Percentiles rank a stretch among this genome's conserved stretches.
phyloP scores from a whole-genome alignment of 768 basidiomycete species.

The Lactarius psammicola region DNA sequence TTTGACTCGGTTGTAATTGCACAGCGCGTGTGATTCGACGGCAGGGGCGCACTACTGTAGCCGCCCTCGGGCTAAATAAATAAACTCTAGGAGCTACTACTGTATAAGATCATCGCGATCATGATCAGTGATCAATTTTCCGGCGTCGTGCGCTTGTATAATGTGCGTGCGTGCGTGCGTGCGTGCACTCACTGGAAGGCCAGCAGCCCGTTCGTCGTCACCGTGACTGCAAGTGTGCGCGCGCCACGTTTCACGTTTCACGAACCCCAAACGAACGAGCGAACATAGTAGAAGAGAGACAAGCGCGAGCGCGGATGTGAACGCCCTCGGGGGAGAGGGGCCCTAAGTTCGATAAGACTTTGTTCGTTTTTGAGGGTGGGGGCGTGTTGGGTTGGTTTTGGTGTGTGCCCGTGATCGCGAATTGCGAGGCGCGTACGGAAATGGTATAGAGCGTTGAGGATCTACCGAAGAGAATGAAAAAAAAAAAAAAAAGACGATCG shows the following conservation, averaged over 20 bases:
- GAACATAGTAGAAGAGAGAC: neutral
- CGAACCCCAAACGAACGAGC: no score
- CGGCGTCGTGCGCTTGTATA: neutral
- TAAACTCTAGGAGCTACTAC: neutral
- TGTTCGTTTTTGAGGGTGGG: conserved; percentile 12
- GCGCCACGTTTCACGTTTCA: conserved; percentile 21
- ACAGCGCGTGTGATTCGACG: neutral
- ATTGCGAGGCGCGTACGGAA: neutral
- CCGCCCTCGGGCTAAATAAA: neutral
- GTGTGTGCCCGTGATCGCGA: neutral
- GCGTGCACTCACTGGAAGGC: neutral
- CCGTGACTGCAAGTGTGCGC: neutral
- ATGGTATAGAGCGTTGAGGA: conserved; percentile 3
- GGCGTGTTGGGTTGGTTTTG: neutral
- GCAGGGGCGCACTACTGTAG: neutral
- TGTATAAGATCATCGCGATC: neutral
- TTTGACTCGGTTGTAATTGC: neutral
- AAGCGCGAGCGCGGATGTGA: neutral
- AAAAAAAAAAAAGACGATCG: neutral
- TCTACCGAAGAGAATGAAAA: neutral
- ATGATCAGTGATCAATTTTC: neutral
- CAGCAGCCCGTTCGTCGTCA: neutral
- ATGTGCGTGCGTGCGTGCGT: neutral
- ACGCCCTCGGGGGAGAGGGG: neutral
- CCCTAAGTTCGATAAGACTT: conserved; percentile 3